Conservation (phyloP, 495 filamentous ascomycete genomes). For the Xylaria bambusicola region DNA sequence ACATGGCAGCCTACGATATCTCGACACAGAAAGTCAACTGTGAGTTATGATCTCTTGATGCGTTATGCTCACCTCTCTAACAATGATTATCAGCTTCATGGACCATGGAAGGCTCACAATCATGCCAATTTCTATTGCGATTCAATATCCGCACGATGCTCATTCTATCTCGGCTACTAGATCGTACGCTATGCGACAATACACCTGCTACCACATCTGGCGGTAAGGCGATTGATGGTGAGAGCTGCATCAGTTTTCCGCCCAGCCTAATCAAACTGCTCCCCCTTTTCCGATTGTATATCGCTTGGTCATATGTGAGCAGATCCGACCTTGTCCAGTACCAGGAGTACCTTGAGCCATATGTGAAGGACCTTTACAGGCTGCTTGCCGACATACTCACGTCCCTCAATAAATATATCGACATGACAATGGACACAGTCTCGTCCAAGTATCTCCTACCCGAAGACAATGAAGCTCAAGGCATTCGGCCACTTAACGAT, state of each 20-base stretch:
- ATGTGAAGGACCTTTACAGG: slow-evolving; percentile 42
- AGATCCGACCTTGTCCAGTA: slow-evolving; percentile 39
- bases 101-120: slow-evolving; percentile 47
- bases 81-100: slow-evolving; percentile 28
- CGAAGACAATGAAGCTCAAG: slow-evolving; percentile 46
- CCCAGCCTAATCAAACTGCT: slow-evolving; percentile 33
- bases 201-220: slow-evolving; percentile 16
- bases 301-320: slow-evolving; percentile 46
- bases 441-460: slow-evolving; percentile 37
- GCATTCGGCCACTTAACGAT: slow-evolving; percentile 42
- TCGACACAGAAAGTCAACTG: slow-evolving; percentile 62
- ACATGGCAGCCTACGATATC: slow-evolving; percentile 78
- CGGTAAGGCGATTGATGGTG: slow-evolving; percentile 15
- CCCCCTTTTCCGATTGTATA: slow-evolving; percentile 45
- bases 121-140: slow-evolving; percentile 72
- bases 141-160: slow-evolving; percentile 83
- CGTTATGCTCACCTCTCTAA: slow-evolving; percentile 24
- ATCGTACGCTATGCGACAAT: slow-evolving; percentile 62
- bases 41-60: slow-evolving; percentile 42
- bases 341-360: slow-evolving; percentile 43
- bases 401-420: slow-evolving; percentile 34
- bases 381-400: slow-evolving; percentile 39
- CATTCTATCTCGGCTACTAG: slow-evolving; percentile 71
- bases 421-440: slow-evolving; percentile 24
- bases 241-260: slow-evolving; percentile 27